Base-by-base conservation (phyloP, 768 basidiomycete species). In the Lentinula aciculospora region DNA sequence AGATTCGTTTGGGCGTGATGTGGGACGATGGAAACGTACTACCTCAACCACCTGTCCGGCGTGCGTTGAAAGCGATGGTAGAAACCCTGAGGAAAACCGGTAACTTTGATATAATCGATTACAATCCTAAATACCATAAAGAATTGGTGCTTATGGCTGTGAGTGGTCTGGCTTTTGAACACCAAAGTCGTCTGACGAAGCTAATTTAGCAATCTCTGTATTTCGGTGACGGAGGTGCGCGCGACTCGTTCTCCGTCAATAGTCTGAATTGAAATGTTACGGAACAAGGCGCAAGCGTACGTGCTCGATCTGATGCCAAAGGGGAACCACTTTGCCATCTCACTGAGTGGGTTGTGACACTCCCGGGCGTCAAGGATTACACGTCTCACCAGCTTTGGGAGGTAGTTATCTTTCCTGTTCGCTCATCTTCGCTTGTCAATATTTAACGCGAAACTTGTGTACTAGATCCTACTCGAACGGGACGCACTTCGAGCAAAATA, bases 31-130 rank as follows among this genome's bases (percentile, higher is more conserved):
- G 63, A 1, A 61, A 72, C 3, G 72, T 74, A 1, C 57, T 65
- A 31, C 76, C 79, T 6, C 70, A 72, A 10, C 75, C 79, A 19
- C 80, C 81, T 0, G 64, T 74, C 32, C 54, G 62, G 13, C 69
- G 80, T 4, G 80, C 76, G 3, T 58, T 82, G 55, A 64, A 72
- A 29, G 56, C 69, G 21, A 65, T 68, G 2, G 75, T 71, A 58
- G 66, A 61, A 28, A 76, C 71, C 15, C 63, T 81, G 37, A 63
- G 63, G 37, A 66, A 65, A 0, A 69, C 72, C 12, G 59, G 65
- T 3, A 66, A 61, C 53, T 73, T 70, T 53, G 73, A 72, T 58
- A 68, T 78, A 46, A 59, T 72, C 12, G 67, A 68, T 31, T 80
- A 76, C 56, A 23, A 37, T 17, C 72, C 76, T 3, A 68, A 66